These are phyloP conservation scores for Staphylotrichum tortipilum DNA, from an alignment of 495 filamentous ascomycete species.

Conservation along the genomic window DNA sequence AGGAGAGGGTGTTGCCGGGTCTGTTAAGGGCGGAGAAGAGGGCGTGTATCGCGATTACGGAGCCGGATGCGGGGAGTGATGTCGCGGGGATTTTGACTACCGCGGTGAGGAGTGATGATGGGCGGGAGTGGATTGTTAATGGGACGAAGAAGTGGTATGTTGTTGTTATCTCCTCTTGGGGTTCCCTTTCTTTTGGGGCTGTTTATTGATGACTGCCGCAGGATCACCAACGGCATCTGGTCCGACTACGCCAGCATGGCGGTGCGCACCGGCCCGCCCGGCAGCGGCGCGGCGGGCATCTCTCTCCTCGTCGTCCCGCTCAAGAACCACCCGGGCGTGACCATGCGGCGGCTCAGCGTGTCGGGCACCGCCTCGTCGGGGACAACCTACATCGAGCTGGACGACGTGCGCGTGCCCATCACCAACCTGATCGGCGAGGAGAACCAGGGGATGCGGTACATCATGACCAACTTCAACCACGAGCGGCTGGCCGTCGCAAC, in stretches of 20 bases:
- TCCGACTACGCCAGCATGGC: slow-evolving; percentile 63
- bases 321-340: slow-evolving; percentile 52
- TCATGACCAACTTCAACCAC: slow-evolving; percentile 84
- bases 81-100: slow-evolving; percentile 63
- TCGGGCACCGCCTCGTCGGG: slow-evolving; percentile 53
- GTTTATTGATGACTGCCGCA: slow-evolving; percentile 14
- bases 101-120: slow-evolving; percentile 45
- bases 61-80: slow-evolving; percentile 63
- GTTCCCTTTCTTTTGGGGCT: background rate
- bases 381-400: slow-evolving; percentile 68
- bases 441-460: slow-evolving; percentile 61
- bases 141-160: slow-evolving; percentile 68
- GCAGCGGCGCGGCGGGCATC: slow-evolving; percentile 50
- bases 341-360: slow-evolving; percentile 55
- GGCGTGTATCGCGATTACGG: slow-evolving; percentile 69
- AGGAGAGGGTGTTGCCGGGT: slow-evolving; percentile 57
- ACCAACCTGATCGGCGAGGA: slow-evolving; percentile 63
- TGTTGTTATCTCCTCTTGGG: background rate
- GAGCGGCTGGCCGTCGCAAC: slow-evolving; percentile 62
- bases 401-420: slow-evolving; percentile 61
- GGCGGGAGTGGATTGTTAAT: slow-evolving; percentile 62
- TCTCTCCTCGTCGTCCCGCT: slow-evolving; percentile 61
- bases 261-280: slow-evolving; percentile 61
- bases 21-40: slow-evolving; percentile 58
- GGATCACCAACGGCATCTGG: slow-evolving; percentile 75